Base-by-base conservation (phyloP, 495 filamentous ascomycete species). In the Penicillium desertorum region DNA sequence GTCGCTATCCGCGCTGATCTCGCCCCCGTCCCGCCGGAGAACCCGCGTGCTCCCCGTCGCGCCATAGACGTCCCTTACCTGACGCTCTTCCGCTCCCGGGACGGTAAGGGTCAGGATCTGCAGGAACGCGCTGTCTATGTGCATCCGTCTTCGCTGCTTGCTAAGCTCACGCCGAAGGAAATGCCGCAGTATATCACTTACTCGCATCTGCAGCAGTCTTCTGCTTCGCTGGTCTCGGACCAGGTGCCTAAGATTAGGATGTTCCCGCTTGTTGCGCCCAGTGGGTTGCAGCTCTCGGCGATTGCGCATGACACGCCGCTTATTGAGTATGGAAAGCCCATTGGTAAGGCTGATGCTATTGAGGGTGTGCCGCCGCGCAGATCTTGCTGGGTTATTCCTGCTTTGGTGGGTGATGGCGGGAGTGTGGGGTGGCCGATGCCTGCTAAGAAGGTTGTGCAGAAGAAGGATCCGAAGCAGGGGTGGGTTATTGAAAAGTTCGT, bases 1-100 rank as follows among this genome's bases (percentile, higher is more conserved):
- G 81, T 99, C 48, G 95, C 95, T 50, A 93, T 98, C 65, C 90
- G 94, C 57, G 91, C 91, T 3, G 92, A 98, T 68, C 78, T 93
- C 10, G 78, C 88, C 0, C 89, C 91, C 4, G 79, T 79, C 17
- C 88, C 91, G 1, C 89, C 89, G 3, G 86, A 88, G 53, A 78
- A 83, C 56, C 68, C 77, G 5, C 80, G 89, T 19, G 90, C 88
- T 36, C 89, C 91, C 0, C 86, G 83, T 45, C 82, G 88, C 45
- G 90, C 92, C 1, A 91, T 90, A 49, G 90, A 97, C 66, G 88
- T 96, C 3, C 89, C 93, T 3, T 99, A 97, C 70, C 62, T 96
- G 3, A 91, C 95, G 0, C 85, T 99, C 17, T 86, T 92, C 62
- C 85, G 88, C 10, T 86, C 89, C 3, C 81, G 82, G 27, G 73